A percentile compares a stretch with the other conserved stretches of the same genome.
These are phyloP conservation scores for Podospora tetraspora DNA, from an alignment of 495 filamentous ascomycete species.

Conservation along the genomic window DNA sequence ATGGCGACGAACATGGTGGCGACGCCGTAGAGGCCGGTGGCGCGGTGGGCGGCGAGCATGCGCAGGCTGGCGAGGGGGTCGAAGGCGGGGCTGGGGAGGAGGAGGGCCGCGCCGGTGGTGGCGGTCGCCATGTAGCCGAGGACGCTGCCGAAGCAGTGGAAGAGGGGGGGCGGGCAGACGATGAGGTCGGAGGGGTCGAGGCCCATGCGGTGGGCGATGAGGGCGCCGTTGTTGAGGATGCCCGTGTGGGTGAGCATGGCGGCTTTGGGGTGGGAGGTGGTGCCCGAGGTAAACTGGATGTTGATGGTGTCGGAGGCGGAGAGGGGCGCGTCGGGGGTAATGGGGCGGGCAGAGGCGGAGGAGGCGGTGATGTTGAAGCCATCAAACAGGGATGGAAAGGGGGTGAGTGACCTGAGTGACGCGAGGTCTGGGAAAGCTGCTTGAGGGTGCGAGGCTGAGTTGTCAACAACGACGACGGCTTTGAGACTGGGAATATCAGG, in stretches of 20 bases:
- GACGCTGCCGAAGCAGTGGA: conserved; percentile 83
- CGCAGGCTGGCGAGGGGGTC: conserved; percentile 65
- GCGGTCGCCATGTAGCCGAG: conserved; percentile 92
- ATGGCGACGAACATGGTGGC: conserved; percentile 95
- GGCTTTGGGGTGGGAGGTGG: conserved; percentile 84
- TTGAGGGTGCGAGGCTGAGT: conserved; percentile 52
- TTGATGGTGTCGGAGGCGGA: conserved; percentile 72
- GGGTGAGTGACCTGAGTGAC: conserved; percentile 35
- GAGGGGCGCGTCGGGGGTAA: conserved; percentile 47
- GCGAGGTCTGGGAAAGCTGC: conserved; percentile 26
- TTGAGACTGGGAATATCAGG: conserved; percentile 62
- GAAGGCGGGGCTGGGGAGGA: conserved; percentile 86
- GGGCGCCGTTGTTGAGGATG: conserved; percentile 77
- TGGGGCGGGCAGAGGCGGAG: conserved; percentile 32
- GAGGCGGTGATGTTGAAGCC: conserved; percentile 10
- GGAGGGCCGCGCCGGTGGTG: conserved; percentile 76
- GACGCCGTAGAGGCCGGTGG: conserved; percentile 87
- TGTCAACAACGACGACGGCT: conserved; percentile 73
- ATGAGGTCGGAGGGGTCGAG: conserved; percentile 57
- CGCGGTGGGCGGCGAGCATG: conserved; percentile 68
- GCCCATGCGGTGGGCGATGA: conserved; percentile 64
- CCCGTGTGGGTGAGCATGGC: conserved; percentile 78
- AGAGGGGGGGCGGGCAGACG: conserved; percentile 65
- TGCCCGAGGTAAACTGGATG: conserved; percentile 96
- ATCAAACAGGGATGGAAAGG: conserved; percentile 51